phyloP scores from a whole-genome alignment of 108 stramenopile genomes.

The Cyclotella baltica region DNA sequence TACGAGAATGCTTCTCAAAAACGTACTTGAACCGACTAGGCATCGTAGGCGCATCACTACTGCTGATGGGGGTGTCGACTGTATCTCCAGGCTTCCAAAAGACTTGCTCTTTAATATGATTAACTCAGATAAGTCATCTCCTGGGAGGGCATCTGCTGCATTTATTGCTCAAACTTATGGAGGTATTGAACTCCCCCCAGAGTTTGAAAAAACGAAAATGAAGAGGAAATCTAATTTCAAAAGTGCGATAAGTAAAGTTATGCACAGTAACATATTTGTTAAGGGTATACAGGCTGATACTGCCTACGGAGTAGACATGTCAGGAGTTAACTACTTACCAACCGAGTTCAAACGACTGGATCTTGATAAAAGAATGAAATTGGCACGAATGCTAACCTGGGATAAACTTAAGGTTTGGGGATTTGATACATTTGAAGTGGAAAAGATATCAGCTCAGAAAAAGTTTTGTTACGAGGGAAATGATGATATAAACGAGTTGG shows the following conservation, averaged over 20 bases:
- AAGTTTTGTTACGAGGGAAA: neutral
- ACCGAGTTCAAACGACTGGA: conserved; percentile 20
- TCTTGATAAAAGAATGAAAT: conserved; percentile 13
- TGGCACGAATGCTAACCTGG: conserved; percentile 50
- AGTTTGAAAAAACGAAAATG: neutral
- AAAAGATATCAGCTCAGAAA: conserved; percentile 26
- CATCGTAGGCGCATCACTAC: neutral
- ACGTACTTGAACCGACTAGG: neutral
- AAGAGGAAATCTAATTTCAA: neutral
- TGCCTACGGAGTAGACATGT: conserved; percentile 1
- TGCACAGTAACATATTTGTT: neutral
- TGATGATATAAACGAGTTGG: neutral
- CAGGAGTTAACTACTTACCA: conserved; percentile 14
- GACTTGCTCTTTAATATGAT: neutral
- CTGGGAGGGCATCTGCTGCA: conserved; percentile 3
- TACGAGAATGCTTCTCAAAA: neutral
- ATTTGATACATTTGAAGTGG: conserved; percentile 63
- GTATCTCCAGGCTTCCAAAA: neutral
- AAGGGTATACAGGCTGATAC: neutral
- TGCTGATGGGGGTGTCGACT: neutral
- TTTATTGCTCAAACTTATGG: conserved; percentile 7
- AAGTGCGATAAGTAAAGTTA: neutral
- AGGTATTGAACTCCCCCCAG: neutral
- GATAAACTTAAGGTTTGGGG: conserved; percentile 55
- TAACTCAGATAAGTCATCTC: neutral